These are phyloP conservation scores for Chaetoscypha palmicola DNA, from an alignment of 2,329 filamentous ascomycete species.

Conservation along the genomic window DNA sequence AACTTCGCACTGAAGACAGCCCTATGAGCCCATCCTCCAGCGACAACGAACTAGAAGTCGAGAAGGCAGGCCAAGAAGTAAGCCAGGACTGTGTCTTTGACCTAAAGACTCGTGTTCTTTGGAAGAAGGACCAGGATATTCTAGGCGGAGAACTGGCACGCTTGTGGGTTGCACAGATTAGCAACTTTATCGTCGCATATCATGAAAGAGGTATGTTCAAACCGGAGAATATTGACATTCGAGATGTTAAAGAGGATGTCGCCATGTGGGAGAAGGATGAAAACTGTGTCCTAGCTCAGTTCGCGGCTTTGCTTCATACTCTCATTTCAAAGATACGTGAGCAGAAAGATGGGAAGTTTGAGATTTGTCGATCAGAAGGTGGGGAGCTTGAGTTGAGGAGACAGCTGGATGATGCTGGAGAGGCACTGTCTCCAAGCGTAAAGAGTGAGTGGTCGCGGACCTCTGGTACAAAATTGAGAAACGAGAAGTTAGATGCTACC, in stretches of 20 bases:
- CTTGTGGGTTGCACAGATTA: constrained; percentile 43
- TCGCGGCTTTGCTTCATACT: constrained; percentile 2
- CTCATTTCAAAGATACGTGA: neutral
- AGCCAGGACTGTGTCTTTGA: constrained; percentile 1
- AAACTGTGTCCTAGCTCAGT: neutral
- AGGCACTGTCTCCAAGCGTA: neutral
- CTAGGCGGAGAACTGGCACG: constrained; percentile 34
- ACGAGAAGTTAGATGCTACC: neutral
- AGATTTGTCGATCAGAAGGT: neutral
- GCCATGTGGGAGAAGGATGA: constrained; percentile 35
- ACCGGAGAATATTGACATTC: constrained; percentile 30
- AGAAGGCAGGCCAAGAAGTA: neutral
- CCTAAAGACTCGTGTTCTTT: constrained; percentile 1
- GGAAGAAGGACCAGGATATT: neutral
- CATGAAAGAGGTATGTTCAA: constrained; percentile 37
- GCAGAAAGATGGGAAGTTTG: constrained; percentile 1
- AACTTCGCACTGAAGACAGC: neutral
- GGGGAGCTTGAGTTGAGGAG: constrained; percentile 2
- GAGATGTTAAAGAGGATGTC: constrained; percentile 32
- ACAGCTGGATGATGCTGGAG: constrained; percentile 1
- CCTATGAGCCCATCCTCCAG: neutral
- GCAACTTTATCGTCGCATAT: constrained; percentile 43
- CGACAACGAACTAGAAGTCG: neutral
- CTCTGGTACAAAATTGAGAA: neutral
- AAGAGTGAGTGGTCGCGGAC: neutral